These are phyloP conservation scores for Thelonectria discophora DNA, from an alignment of 2,329 filamentous ascomycete genomes.

Conservation along the genomic window DNA sequence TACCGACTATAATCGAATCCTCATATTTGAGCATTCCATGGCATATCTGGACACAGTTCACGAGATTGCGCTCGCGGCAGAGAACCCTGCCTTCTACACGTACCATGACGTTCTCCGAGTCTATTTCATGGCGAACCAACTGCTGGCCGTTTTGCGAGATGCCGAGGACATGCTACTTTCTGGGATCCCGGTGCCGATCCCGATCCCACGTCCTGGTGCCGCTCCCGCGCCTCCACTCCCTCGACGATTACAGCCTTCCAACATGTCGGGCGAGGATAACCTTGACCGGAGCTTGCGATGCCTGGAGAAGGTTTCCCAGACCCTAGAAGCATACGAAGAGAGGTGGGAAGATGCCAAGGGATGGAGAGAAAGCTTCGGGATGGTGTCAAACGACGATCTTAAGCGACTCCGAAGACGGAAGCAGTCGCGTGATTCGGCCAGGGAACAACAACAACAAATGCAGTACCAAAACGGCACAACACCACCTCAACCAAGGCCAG, in stretches of 20 bases:
- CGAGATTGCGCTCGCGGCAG: slow-evolving; percentile 67
- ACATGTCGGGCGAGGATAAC: slow-evolving; percentile 56
- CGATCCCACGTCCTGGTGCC: slow-evolving; percentile 56
- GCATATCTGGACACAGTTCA: slow-evolving; percentile 82
- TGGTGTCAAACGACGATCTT: slow-evolving; percentile 56
- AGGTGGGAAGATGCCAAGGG: slow-evolving; percentile 66
- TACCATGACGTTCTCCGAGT: slow-evolving; percentile 89
- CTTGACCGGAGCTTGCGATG: slow-evolving; percentile 65
- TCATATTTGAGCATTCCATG: slow-evolving; percentile 88
- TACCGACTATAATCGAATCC: slow-evolving; percentile 77
- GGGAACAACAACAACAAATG: slow-evolving; percentile 49
- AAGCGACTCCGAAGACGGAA: slow-evolving; percentile 54
- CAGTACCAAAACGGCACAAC: slow-evolving; percentile 46
- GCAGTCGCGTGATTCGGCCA: slow-evolving; percentile 43
- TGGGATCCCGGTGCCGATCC: slow-evolving; percentile 56
- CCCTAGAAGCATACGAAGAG: slow-evolving; percentile 64
- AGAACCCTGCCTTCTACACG: slow-evolving; percentile 75
- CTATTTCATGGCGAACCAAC: slow-evolving; percentile 76
- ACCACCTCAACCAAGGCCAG: slow-evolving; percentile 29
- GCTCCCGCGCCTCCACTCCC: slow-evolving; percentile 64
- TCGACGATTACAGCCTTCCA: slow-evolving; percentile 48
- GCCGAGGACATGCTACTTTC: slow-evolving; percentile 66
- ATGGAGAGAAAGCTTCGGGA: slow-evolving; percentile 63
- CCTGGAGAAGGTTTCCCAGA: slow-evolving; percentile 62
- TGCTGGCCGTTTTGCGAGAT: slow-evolving; percentile 68